Evolutionary conservation across 768 basidiomycete species (phyloP).

Genomic region (Butyriboletus loyo): DNA sequence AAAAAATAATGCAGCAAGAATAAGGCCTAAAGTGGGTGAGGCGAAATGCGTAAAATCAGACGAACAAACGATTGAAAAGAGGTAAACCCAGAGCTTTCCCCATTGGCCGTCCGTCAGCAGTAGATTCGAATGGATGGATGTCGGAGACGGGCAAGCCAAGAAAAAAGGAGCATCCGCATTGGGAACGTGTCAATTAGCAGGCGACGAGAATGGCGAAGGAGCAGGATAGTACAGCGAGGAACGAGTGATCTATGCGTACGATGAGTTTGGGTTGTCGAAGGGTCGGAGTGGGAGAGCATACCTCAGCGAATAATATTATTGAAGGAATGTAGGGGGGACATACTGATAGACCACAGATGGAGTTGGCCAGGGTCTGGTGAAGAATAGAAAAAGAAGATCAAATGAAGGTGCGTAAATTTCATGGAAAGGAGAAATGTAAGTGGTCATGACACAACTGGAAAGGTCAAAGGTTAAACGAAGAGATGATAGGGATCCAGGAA

Average conservation of each 20-base stretch:
- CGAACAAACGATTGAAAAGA: background rate
- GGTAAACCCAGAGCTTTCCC: background rate
- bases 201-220: constrained; percentile 4
- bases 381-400: background rate
- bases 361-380: background rate
- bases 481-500: background rate
- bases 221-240: background rate
- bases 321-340: constrained; percentile 7
- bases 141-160: background rate
- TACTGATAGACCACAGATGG: constrained; percentile 2
- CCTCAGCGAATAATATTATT: constrained; percentile 13
- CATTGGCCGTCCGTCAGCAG: background rate
- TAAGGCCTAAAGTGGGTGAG: background rate
- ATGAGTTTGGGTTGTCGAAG: background rate
- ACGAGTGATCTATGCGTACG: background rate
- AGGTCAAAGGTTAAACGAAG: constrained; percentile 1
- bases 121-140: background rate
- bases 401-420: background rate
- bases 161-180: constrained; percentile 3
- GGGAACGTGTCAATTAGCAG: background rate
- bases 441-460: background rate
- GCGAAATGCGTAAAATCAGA: background rate
- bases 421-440: background rate
- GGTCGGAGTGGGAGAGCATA: background rate
- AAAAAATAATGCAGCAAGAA: background rate